A percentile compares a stretch with the other conserved stretches of the same genome.
phyloP scores from a whole-genome alignment of 2,329 filamentous ascomycete genomes.

The Aspergillus melleus region DNA sequence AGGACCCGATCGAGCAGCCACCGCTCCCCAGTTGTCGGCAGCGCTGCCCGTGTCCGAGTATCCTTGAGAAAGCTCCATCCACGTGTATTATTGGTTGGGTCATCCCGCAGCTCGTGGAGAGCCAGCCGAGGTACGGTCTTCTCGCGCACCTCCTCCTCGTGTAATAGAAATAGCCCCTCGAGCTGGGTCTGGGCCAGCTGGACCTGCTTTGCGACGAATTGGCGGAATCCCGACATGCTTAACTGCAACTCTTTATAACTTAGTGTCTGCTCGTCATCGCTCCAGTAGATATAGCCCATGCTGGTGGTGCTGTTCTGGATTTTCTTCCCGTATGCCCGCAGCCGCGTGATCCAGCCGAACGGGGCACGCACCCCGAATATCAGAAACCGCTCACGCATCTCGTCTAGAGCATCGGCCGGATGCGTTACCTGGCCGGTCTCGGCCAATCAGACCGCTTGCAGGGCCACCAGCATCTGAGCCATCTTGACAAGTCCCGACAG shows the following conservation, averaged over 20 bases:
- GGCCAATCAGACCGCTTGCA: too few relatives aligned
- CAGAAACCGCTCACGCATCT: not conserved
- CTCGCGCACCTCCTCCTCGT: not conserved
- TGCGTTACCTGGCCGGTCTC: not conserved
- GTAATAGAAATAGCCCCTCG: not conserved
- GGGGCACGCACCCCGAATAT: not conserved
- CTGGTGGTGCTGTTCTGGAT: slow-evolving; percentile 6
- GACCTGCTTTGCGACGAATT: not conserved
- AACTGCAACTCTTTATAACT: slow-evolving; percentile 2
- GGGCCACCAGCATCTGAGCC: too few relatives aligned
- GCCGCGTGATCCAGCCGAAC: slow-evolving; percentile 3
- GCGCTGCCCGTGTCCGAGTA: too few relatives aligned
- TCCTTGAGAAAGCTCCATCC: slow-evolving; percentile 2
- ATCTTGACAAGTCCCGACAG: too few relatives aligned
- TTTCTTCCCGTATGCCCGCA: not conserved
- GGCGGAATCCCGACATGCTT: not conserved
- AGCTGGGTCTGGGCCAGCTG: not conserved
- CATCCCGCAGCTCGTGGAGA: not conserved
- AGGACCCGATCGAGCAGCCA: too few relatives aligned
- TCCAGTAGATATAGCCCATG: slow-evolving; percentile 10
- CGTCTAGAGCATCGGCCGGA: not conserved
- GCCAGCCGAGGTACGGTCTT: not conserved
- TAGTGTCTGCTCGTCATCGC: slow-evolving; percentile 5
- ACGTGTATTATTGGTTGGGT: not conserved
- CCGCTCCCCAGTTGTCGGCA: too few relatives aligned